Evolutionary conservation across 2,329 filamentous ascomycete species (phyloP), one percentile per base, ranked within the genome.

Genomic region (Bisporella sp.): DNA sequence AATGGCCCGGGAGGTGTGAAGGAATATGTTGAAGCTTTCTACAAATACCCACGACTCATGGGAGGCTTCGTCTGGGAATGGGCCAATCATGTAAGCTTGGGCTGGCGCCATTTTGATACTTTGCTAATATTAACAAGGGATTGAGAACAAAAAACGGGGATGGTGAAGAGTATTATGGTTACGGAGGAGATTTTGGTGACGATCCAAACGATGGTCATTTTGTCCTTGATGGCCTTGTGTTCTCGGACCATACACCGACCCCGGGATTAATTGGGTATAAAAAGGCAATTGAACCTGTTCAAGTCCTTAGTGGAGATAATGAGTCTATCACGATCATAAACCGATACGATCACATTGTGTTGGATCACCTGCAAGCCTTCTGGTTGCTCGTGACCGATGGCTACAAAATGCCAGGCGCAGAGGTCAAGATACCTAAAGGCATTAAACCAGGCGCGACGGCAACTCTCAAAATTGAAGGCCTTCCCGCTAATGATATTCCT

Each of bases 1-100:
- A 82, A 80, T 50, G 78, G 76, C 1, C 78, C 78, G 0, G 78
- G 78, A 11, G 74, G 72, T 5, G 69, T 81, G 54, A 73, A 77
- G 52, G 77, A 80, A 51, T 81, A 81, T 54, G 63, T 76, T 31
- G 71, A 78, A 39, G 69, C 71, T 0, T 81, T 80, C 62, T 74
- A 75, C 53, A 68, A 71, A 33, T 69, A 80, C 54, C 71, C 71
- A 1, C 66, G 69, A 5, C 66, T 81, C 0, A 78, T 81, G 60
- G 78, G 78, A 30, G 78, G 77, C 0, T 74, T 69, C 51, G 66
- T 73, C 43, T 74, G 71, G 71, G 71, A 73, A 54, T 73, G 71
- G 71, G 68, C 65, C 1, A 73, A 72, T 53, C 69, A 72, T 49
- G 59, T 59, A 28, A 54, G 56, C 53, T 6, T n/a, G 8, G 3